Evolutionary conservation across 129 eudicot species (phyloP).

Genomic region (Artemisia tridentata): DNA sequence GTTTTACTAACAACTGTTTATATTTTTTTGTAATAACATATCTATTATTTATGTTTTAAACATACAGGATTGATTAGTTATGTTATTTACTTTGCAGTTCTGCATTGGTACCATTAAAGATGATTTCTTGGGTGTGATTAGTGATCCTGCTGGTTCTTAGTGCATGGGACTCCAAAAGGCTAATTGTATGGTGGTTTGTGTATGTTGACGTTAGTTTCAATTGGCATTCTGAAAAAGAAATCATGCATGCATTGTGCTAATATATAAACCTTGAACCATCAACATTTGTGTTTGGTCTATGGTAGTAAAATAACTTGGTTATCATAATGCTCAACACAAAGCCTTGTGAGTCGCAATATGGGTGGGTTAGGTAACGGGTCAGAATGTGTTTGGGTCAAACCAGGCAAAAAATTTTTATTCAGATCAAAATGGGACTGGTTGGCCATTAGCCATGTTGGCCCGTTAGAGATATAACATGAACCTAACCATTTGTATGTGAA

Average conservation of each 20-base stretch:
- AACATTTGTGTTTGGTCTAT: constrained; percentile 9
- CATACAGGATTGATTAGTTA: neutral
- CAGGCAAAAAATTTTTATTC: no score
- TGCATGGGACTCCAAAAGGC: neutral
- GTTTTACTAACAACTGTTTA: no score
- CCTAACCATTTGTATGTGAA: no score
- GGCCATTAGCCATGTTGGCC: no score
- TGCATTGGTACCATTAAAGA: constrained; percentile 92
- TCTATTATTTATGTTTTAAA: neutral
- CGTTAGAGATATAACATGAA: no score
- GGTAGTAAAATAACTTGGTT: neutral
- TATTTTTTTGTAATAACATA: no score
- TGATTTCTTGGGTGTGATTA: constrained; percentile 80
- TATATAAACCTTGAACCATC: constrained; percentile 2
- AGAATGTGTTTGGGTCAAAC: no score
- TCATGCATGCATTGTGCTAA: neutral
- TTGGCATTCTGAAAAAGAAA: constrained; percentile 1
- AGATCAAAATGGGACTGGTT: no score
- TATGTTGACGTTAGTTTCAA: neutral
- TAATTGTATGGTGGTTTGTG: no score
- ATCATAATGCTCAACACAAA: neutral
- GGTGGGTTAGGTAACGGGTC: no score
- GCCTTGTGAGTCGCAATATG: neutral
- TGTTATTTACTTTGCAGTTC: constrained; percentile 52
- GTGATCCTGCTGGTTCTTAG: constrained; percentile 64